Evolutionary conservation across 352 stramenopile species (phyloP).

Genomic region (Globisporangium nodosum): DNA sequence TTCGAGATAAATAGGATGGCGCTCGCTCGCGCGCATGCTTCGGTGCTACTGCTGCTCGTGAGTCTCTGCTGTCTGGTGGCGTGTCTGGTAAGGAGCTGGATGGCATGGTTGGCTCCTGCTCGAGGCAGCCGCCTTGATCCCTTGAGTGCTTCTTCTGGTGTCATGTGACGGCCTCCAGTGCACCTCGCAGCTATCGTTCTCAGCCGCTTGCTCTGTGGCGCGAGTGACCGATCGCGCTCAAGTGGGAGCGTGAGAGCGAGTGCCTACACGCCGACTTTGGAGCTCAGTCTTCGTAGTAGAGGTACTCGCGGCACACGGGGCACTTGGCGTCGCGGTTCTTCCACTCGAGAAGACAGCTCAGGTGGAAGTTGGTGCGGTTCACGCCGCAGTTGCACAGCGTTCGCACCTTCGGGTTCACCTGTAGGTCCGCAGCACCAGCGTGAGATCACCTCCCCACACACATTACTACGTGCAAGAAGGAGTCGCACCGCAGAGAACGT

Average conservation of each 20-base stretch:
- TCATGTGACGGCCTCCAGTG: too few species aligned
- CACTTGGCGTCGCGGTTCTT: constrained; percentile 80
- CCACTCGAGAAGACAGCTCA: constrained; percentile 86
- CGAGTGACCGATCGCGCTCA: too few species aligned
- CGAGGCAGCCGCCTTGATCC: too few species aligned
- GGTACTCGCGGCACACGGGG: constrained; percentile 77
- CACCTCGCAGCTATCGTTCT: too few species aligned
- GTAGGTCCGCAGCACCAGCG: not conserved
- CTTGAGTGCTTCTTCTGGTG: too few species aligned
- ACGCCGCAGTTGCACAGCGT: constrained; percentile 86
- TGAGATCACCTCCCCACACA: not conserved
- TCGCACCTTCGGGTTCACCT: constrained; percentile 76
- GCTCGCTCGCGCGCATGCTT: too few species aligned
- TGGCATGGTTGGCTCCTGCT: too few species aligned
- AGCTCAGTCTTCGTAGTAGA: constrained; percentile 79
- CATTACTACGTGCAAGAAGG: not conserved
- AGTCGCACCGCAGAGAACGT: constrained; percentile 43
- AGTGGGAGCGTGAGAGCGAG: not conserved
- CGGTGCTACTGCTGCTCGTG: too few species aligned
- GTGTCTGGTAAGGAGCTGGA: too few species aligned
- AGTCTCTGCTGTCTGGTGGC: too few species aligned
- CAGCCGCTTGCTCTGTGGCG: too few species aligned
- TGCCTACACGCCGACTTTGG: too few species aligned
- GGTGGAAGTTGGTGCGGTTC: constrained; percentile 88
- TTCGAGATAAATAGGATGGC: not conserved